phyloP scores from a whole-genome alignment of 2,329 filamentous ascomycete species.

The Fusarium cicatricum region DNA sequence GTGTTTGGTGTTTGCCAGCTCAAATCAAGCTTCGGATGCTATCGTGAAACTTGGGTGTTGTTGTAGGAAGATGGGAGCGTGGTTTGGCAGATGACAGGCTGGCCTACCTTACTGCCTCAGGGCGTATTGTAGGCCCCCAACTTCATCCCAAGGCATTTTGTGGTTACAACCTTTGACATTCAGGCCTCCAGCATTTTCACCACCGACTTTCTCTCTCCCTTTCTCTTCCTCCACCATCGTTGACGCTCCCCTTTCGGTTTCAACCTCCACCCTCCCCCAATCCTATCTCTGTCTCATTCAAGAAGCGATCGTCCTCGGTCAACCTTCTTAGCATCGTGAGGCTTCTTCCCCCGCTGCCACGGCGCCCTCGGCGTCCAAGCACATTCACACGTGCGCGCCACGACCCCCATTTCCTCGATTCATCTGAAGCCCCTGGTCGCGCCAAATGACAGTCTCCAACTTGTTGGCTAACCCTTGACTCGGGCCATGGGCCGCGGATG shows the following conservation, averaged over 20 bases:
- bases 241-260: no score
- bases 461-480: slow-evolving; percentile 28
- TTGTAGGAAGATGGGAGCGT: not conserved
- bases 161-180: not conserved
- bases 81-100: slow-evolving; percentile 9
- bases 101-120: not conserved
- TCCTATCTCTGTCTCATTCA: not conserved
- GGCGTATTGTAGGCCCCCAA: no score
- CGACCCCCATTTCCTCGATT: slow-evolving; percentile 23
- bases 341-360: slow-evolving; percentile 7
- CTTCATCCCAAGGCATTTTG: no score
- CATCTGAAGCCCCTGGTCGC: slow-evolving; percentile 20
- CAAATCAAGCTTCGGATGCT: not conserved
- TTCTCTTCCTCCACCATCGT: no score
- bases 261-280: not conserved
- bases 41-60: slow-evolving; percentile 8
- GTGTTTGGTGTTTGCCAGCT: not conserved
- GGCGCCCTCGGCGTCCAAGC: slow-evolving; percentile 19
- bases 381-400: slow-evolving; percentile 34
- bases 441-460: slow-evolving; percentile 17
- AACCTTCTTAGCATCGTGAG: slow-evolving; percentile 17
- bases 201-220: no score
- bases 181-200: no score
- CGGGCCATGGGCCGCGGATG: slow-evolving; percentile 31
- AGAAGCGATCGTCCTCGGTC: slow-evolving; percentile 12